These are phyloP conservation scores for Acidomyces sp. DNA, from an alignment of 495 filamentous ascomycete genomes.

Conservation along the genomic window DNA sequence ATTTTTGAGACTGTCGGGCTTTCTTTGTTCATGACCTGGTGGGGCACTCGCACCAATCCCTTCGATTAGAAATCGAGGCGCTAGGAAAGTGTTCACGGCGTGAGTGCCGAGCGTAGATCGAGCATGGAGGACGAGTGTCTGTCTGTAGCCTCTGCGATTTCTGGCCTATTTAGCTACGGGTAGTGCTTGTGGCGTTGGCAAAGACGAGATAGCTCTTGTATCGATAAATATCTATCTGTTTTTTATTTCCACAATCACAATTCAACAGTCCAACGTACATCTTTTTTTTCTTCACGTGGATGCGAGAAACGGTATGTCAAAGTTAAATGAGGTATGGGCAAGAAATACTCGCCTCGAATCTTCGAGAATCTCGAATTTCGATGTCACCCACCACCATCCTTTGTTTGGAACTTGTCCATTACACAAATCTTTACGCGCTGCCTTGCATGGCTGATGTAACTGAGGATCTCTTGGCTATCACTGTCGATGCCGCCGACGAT, in stretches of 20 bases:
- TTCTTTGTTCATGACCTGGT: conserved; percentile 86
- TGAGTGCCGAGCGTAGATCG: not conserved
- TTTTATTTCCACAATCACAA: not conserved
- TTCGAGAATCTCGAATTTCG: too few species aligned
- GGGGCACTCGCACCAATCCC: conserved; percentile 86
- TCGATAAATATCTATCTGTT: too few species aligned
- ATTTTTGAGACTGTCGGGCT: conserved; percentile 88
- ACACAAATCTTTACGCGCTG: too few species aligned
- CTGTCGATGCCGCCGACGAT: conserved; percentile 15
- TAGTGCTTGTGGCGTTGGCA: conserved; percentile 1
- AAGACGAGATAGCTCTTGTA: conserved; percentile 8
- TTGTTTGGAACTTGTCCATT: too few species aligned
- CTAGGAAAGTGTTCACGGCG: not conserved
- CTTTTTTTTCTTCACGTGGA: not conserved
- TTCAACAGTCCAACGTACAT: not conserved
- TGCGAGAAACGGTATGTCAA: not conserved
- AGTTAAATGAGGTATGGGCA: not conserved
- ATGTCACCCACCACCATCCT: too few species aligned
- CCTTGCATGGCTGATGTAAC: conserved; percentile 6
- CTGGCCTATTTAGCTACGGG: conserved; percentile 15
- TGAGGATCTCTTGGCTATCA: conserved; percentile 10
- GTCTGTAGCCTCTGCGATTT: not conserved
- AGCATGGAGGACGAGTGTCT: not conserved
- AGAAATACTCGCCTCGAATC: too few species aligned
- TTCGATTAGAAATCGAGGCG: conserved; percentile 21